Conservation (phyloP, 345 rosid genomes). For the Arabis alpina region DNA sequence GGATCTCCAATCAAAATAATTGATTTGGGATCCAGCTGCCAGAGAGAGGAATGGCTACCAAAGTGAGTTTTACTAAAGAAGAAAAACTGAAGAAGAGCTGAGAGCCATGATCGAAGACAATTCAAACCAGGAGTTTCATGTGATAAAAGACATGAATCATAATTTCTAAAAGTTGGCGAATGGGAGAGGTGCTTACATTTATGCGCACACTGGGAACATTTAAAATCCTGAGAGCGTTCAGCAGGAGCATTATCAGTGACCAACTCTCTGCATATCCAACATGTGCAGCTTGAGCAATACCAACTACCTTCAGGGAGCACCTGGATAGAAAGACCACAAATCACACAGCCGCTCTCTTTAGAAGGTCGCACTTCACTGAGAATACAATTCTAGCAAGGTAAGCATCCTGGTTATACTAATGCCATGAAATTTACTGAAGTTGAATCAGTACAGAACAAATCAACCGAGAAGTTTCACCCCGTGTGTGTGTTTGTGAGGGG, state of each 20-base stretch:
- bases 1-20: slow-evolving; percentile 20
- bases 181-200: slow-evolving; percentile 61
- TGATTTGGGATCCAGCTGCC: background rate
- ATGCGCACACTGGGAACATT: slow-evolving; percentile 87
- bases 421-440: slow-evolving; percentile 10
- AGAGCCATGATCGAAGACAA: slow-evolving; percentile 3
- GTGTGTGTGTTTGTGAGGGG: background rate
- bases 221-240: slow-evolving; percentile 50
- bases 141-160: slow-evolving; percentile 10
- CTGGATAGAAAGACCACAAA: slow-evolving; percentile 48
- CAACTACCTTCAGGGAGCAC: slow-evolving; percentile 92
- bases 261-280: slow-evolving; percentile 74
- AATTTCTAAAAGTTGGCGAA: slow-evolving; percentile 20
- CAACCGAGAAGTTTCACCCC: no score
- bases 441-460: slow-evolving; percentile 4
- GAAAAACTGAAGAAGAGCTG: slow-evolving; percentile 11
- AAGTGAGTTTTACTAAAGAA: slow-evolving; percentile 21
- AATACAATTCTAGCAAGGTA: slow-evolving; percentile 12
- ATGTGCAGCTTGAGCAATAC: slow-evolving; percentile 93
- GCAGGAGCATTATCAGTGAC: slow-evolving; percentile 58
- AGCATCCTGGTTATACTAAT: slow-evolving; percentile 8
- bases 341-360: slow-evolving; percentile 25
- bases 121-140: slow-evolving; percentile 16
- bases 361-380: slow-evolving; percentile 9
- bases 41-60: slow-evolving; percentile 7